Base-by-base conservation (phyloP, 1,284 basidiomycete species). In the Tranzscheliella williamsii region DNA sequence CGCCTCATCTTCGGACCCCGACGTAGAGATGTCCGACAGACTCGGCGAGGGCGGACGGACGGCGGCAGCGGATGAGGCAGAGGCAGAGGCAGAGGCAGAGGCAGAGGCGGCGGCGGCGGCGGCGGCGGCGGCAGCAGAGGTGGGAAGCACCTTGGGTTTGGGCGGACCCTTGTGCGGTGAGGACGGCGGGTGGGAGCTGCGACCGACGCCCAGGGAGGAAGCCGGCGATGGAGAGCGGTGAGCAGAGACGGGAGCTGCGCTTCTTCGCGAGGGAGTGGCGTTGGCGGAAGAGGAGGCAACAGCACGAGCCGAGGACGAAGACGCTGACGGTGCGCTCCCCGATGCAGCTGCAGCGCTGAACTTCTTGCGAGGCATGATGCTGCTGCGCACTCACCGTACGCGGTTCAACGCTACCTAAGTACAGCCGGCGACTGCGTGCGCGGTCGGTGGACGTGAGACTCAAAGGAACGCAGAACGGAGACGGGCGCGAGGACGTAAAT, bases 11-110 rank as follows among this genome's bases (percentile, higher is more conserved):
- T 65, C 70, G 20, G 70, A 72, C 33, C 49, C 67, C 4, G 65
- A 71, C n/a, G 69, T 71, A 2, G 69, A 69, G 37, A 71, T 64
- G 4, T 63, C 63, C 33, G 61, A 64, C 7, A 64, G 38, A 0
- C 50, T 41, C 0, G 61, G 61, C 2, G 61, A 64, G 2, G 49
- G 45, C 23, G 54, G 32, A 34, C 32, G 32, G 18, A 20, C 11
- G 9, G 32, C 26, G 9, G 26, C 9, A 9, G n/a, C n/a, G 26
- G 26, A 29, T n/a, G 26, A 29, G n/a, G n/a, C n/a, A n/a, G n/a
- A n/a, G n/a, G n/a, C n/a, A n/a, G n/a, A n/a, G n/a, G n/a, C n/a
- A n/a, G n/a, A n/a, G n/a, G n/a, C n/a, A n/a, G n/a, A n/a, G n/a
- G n/a, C n/a, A n/a, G n/a, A n/a, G n/a, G n/a, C n/a, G n/a, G n/a